Evolutionary conservation across 2,329 filamentous ascomycete species (phyloP).

Genomic region (Ramularia collo-cygni): DNA sequence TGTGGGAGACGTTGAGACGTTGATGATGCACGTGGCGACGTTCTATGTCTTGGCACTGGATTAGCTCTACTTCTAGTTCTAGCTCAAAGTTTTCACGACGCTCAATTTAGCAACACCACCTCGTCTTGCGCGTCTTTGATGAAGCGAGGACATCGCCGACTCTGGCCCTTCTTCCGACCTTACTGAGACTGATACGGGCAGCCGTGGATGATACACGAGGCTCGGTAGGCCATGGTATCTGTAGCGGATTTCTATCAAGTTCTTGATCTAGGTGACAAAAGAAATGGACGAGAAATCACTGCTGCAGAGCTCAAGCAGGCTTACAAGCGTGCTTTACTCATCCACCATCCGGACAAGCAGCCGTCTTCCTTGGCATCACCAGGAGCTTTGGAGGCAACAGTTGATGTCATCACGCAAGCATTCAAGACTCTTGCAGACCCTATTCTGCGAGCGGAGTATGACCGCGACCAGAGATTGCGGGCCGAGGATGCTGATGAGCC

Average conservation of each 20-base stretch:
- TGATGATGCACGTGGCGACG: no score
- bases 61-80: no score
- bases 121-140: no score
- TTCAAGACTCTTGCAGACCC: conserved; percentile 48
- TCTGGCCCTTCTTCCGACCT: no score
- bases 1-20: no score
- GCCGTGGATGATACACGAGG: no score
- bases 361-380: neutral
- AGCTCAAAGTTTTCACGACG: no score
- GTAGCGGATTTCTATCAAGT: conserved; percentile 24
- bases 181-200: no score
- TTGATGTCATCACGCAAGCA: conserved; percentile 55
- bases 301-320: conserved; percentile 43
- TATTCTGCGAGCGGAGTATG: conserved; percentile 41
- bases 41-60: no score
- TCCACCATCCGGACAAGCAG: conserved; percentile 54
- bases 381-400: conserved; percentile 26
- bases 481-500: conserved; percentile 1
- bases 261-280: conserved; percentile 20
- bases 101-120: no score
- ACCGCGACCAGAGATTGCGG: conserved; percentile 33
- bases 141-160: no score
- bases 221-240: neutral
- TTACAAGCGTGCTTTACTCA: conserved; percentile 51
- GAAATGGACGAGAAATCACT: conserved; percentile 16